Evolutionary conservation across 805 yeast species (phyloP).

Genomic region (Yarrowia deformans): DNA sequence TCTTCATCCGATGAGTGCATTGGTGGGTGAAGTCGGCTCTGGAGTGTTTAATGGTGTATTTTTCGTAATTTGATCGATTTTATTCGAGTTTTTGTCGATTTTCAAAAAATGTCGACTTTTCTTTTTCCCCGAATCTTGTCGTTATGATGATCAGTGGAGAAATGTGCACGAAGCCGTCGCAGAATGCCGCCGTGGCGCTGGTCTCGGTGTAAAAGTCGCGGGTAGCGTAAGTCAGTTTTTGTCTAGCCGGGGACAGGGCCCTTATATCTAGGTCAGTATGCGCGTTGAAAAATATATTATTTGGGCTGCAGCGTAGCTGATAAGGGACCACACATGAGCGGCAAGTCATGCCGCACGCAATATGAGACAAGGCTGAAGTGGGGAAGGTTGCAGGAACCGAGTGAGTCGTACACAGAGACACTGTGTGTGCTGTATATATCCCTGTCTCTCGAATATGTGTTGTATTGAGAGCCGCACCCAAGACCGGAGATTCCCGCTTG

Average conservation of each 20-base stretch:
- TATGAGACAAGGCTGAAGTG: constrained; percentile 27
- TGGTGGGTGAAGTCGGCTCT: not conserved
- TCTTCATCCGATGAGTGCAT: constrained; percentile 21
- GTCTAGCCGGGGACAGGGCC: constrained; percentile 1
- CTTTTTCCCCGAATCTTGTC: not conserved
- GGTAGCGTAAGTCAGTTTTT: not conserved
- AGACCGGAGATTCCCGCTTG: constrained; percentile 6
- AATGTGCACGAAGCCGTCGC: not conserved
- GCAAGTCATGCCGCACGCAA: constrained; percentile 16
- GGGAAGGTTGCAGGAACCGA: constrained; percentile 26
- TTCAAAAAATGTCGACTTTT: not conserved
- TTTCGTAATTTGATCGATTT: not conserved
- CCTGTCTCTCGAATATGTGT: not conserved
- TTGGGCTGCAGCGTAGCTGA: constrained; percentile 18
- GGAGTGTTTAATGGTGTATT: not conserved
- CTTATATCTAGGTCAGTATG: constrained; percentile 31
- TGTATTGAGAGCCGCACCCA: not conserved
- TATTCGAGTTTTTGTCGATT: not conserved
- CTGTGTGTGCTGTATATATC: not conserved
- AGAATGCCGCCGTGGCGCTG: not conserved
- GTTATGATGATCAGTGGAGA: constrained; percentile 8
- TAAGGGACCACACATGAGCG: constrained; percentile 34
- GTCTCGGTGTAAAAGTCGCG: not conserved
- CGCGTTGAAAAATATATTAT: constrained; percentile 6
- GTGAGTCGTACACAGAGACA: not conserved